Percentiles rank a stretch among this genome's conserved stretches.
Evolutionary conservation across 257 asterid species (phyloP).

Genomic region (Marsdenia floribunda): DNA sequence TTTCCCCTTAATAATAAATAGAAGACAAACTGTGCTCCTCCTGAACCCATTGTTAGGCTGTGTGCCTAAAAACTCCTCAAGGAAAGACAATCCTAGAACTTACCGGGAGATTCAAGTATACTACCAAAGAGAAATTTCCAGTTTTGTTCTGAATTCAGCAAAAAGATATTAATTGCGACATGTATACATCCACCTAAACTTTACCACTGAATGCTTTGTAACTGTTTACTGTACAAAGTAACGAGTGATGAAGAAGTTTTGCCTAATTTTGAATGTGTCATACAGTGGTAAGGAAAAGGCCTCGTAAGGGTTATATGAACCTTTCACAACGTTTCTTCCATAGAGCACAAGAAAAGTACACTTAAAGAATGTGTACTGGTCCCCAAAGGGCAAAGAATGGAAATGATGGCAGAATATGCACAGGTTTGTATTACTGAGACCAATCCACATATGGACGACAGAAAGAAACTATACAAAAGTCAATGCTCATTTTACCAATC

Average conservation of each 20-base stretch:
- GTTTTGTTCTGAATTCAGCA: neutral
- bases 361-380: neutral
- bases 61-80: neutral
- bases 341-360: neutral
- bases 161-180: neutral
- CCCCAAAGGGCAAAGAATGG: neutral
- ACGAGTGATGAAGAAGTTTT: neutral
- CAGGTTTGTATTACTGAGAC: neutral
- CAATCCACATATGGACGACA: neutral
- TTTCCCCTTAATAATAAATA: too few species aligned
- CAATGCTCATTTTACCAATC: neutral
- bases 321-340: neutral
- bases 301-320: neutral
- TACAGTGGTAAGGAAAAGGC: neutral
- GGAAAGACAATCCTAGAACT: neutral
- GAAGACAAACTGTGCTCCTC: neutral
- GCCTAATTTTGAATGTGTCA: neutral
- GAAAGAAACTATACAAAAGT: neutral
- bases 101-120: neutral
- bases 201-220: neutral
- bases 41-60: neutral
- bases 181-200: neutral
- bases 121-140: neutral
- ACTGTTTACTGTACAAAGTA: neutral
- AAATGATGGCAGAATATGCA: neutral